phyloP scores from a whole-genome alignment of 257 asterid genomes.

The Ehretia macrophylla region DNA sequence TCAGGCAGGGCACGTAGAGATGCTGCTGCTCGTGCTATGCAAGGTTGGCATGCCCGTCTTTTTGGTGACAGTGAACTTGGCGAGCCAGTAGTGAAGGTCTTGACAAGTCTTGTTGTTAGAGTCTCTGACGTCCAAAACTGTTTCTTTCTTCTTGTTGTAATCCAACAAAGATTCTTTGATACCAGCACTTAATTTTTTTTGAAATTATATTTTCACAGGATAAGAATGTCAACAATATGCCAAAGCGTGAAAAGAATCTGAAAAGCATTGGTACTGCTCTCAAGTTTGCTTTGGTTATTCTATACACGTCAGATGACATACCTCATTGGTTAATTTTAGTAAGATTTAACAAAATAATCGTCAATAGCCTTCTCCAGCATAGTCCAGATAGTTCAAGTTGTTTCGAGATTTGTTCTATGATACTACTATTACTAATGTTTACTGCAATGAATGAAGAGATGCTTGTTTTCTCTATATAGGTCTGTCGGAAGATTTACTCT shows the following conservation, averaged over 20 bases:
- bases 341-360: not conserved
- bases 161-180: too few species aligned
- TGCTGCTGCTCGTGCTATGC: slow-evolving; percentile 97
- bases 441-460: not conserved
- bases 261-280: slow-evolving; percentile 69
- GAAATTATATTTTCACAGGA: slow-evolving; percentile 47
- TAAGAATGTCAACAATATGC: slow-evolving; percentile 49
- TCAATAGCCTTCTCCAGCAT: too few species aligned
- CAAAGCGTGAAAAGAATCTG: slow-evolving; percentile 80
- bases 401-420: not conserved
- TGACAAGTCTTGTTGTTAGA: slow-evolving; percentile 7
- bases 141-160: not conserved
- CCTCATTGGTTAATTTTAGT: not conserved
- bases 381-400: not conserved
- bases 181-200: not conserved
- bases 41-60: slow-evolving; percentile 88
- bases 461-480: not conserved
- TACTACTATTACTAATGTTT: not conserved
- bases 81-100: slow-evolving; percentile 54
- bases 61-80: slow-evolving; percentile 52
- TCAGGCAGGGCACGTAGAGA: slow-evolving; percentile 88
- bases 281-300: not conserved
- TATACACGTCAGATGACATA: not conserved
- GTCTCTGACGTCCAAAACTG: slow-evolving; percentile 13
- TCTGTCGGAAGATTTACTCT: not conserved